phyloP scores from a whole-genome alignment of 2,329 filamentous ascomycete species.

The Tolypocladium tundrense region DNA sequence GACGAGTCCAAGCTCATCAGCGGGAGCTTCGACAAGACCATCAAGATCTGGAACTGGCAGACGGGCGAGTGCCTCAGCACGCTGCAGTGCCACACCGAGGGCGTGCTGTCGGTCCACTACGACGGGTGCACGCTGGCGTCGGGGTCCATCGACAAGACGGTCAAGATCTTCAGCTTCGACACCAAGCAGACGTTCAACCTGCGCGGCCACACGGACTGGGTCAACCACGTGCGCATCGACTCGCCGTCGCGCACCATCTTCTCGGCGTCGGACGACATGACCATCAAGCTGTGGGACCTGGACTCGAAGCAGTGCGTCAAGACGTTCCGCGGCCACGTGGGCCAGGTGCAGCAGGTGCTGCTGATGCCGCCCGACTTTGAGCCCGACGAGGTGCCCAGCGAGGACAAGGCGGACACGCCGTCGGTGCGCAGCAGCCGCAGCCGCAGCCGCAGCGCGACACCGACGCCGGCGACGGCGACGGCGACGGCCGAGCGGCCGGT shows the following conservation, averaged over 20 bases:
- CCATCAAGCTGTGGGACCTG: constrained; percentile 85
- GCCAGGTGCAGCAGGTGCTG: constrained; percentile 87
- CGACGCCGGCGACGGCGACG: constrained; percentile 14
- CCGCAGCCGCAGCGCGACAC: constrained; percentile 35
- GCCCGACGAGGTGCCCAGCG: constrained; percentile 55
- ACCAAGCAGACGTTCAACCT: constrained; percentile 72
- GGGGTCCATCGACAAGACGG: constrained; percentile 78
- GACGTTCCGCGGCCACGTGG: constrained; percentile 79
- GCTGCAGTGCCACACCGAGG: constrained; percentile 66
- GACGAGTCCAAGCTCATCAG: constrained; percentile 86
- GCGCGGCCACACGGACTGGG: constrained; percentile 84
- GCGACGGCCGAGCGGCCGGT: constrained; percentile 16
- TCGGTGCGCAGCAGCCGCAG: constrained; percentile 40
- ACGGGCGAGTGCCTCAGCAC: constrained; percentile 81
- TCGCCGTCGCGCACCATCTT: constrained; percentile 73
- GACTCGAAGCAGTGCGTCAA: constrained; percentile 71
- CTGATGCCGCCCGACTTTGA: constrained; percentile 81
- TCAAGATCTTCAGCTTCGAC: constrained; percentile 88
- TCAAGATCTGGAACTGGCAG: constrained; percentile 95
- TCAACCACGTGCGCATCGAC: constrained; percentile 91
- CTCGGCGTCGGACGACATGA: constrained; percentile 89
- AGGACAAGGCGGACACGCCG: constrained; percentile 41
- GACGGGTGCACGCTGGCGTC: constrained; percentile 76
- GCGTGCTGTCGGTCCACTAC: constrained; percentile 82
- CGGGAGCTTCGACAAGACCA: constrained; percentile 75